Percentiles rank a stretch among this genome's conserved stretches.
Conservation (phyloP, 2,329 filamentous ascomycete species). For the Hypoxylon rubiginosum region DNA sequence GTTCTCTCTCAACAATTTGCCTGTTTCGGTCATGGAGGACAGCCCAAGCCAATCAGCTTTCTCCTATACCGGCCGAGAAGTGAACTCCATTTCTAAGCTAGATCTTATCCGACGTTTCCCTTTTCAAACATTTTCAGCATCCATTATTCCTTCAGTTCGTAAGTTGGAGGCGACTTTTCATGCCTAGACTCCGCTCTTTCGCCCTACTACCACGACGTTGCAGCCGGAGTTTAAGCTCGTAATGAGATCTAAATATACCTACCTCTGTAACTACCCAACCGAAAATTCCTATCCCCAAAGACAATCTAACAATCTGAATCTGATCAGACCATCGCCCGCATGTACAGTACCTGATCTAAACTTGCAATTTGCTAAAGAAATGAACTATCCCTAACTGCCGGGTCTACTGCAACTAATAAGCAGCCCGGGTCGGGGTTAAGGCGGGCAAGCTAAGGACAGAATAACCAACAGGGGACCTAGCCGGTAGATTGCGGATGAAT, state of each 20-base stretch:
- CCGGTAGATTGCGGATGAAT: slow-evolving; percentile 43
- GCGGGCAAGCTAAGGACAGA: slow-evolving; percentile 15
- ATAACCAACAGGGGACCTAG: slow-evolving; percentile 9
- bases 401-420: slow-evolving; percentile 23
- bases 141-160: background rate
- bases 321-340: background rate
- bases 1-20: slow-evolving; percentile 18
- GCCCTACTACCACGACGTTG: slow-evolving; percentile 6
- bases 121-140: background rate
- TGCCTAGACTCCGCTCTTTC: slow-evolving; percentile 5
- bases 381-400: slow-evolving; percentile 29
- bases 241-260: background rate
- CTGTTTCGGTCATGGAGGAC: slow-evolving; percentile 22
- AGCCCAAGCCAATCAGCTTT: slow-evolving; percentile 30
- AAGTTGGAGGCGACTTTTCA: background rate
- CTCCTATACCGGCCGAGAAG: slow-evolving; percentile 2
- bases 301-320: background rate
- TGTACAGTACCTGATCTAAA: background rate
- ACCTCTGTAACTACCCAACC: background rate
- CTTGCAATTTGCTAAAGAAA: background rate
- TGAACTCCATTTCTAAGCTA: background rate
- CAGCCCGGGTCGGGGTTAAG: background rate
- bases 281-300: background rate
- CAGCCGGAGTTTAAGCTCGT: slow-evolving; percentile 6
- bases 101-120: background rate